Base-by-base conservation (phyloP, 345 rosid species). In the Rhodamnia argentea region DNA sequence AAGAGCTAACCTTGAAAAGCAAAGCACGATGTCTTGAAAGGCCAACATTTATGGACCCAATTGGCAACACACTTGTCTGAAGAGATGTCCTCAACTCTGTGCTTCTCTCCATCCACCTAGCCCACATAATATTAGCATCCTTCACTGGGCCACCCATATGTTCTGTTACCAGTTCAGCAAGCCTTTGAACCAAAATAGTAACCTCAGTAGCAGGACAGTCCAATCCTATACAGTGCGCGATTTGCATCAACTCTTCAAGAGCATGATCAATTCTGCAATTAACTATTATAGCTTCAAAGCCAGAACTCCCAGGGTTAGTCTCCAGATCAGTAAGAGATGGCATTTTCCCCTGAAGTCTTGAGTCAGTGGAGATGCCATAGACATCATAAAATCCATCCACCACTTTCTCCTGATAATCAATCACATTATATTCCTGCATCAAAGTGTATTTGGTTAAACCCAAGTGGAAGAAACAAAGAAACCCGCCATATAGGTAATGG, bases 91-190 rank as follows among this genome's bases (percentile, higher is more conserved):
- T 94, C 87, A 95, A 92, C 90, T 94, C 98, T 14, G 90, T 91
- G 92, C 93, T 94, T 88, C 92, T 95, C 83, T 96, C 99, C 93
- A 92, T 92, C 99, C 99, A 98, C 89, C 87, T 91, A 75, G 98
- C 95, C 89, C 91, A 90, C 87, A 94, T 96, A 29, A 93, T 85
- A 88, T 90, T 96, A 29, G 99, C 98, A 94, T 98, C 99, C 89
- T 93, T 95, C 24, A 94, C 98, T 60, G 98, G 93, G 50, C 99
- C 99, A 87, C 99, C 99, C 99, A 98, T 95, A 89, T 98, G 98
- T 83, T 86, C 96, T n/a, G 96, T 94, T 56, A 98, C 99, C 90
- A 95, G 93, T 86, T 98, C 99, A 83, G 99, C 98, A 85, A 98
- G 92, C 89, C 91, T 90, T 89, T 94, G 97, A 56, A 95, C 99